Base-by-base conservation (phyloP, 2,329 filamentous ascomycete species). In the Alternaria sp. region DNA sequence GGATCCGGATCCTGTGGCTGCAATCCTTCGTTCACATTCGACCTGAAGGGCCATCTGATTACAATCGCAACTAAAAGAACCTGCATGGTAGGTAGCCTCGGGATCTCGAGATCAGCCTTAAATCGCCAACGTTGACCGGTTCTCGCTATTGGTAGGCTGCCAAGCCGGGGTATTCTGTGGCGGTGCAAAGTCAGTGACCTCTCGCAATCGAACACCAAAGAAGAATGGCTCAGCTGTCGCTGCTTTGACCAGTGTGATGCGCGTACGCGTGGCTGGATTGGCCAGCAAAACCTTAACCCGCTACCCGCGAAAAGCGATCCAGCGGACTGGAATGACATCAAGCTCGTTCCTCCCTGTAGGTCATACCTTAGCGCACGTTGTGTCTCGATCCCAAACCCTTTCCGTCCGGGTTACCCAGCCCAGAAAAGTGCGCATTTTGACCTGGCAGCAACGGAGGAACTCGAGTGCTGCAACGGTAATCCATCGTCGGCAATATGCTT, bases 261-360 rank as follows among this genome's bases (percentile, higher is more conserved):
- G 24, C 36, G 38, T 42, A 51, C 52, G 38, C 57, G 52, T 56
- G 52, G 51, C 57, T 28, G 52, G 46, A 39, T 36, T 41, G 38
- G 43, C 38, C 51, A 44, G 44, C 34, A 36, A 49, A 49, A 49
- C 24, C 46, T 24, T 28, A 22, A 42, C 32, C 57, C 57, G 47
- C 47, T 60, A 60, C 57, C 57, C 57, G 57, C 57, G 20, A 20
- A 51, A 57, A 56, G 46, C 57, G 57, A 51, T 57, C 57, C 57
- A 26, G 53, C 16, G 26, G 36, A 26, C 34, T 60, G 57, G 57
- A 47, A 57, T 60, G 53, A 60, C 53, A 60, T 60, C 57, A 60
- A 38, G 46, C 32, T 39, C 24, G 41, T 34, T 18, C 57, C 52
- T 34, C 46, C 32, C 52, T 51, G 47, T 51, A 46, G 57, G 46